A percentile compares a stretch with the other conserved stretches of the same genome.
Conservation (phyloP, 768 basidiomycete genomes). For the Rickenella mellea region DNA sequence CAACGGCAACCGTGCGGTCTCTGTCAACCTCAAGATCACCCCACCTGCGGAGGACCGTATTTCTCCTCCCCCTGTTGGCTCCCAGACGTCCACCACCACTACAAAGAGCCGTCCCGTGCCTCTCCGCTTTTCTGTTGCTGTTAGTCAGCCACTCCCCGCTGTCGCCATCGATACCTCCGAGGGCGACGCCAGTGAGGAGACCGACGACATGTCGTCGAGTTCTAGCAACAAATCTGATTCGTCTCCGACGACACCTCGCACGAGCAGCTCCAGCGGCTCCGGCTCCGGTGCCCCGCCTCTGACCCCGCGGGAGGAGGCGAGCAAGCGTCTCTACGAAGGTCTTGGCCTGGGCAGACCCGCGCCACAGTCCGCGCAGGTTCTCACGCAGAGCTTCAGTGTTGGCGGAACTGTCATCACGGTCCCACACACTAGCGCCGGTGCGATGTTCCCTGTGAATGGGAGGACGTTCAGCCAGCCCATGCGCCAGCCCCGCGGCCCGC, state of each 20-base stretch:
- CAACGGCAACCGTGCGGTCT: conserved; percentile 51
- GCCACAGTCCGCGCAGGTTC: conserved; percentile 26
- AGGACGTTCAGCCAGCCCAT: conserved; percentile 64
- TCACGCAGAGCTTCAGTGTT: conserved; percentile 20
- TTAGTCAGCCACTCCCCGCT: conserved; percentile 32
- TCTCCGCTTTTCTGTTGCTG: conserved; percentile 46
- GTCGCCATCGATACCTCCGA: conserved; percentile 44
- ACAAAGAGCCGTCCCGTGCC: conserved; percentile 52
- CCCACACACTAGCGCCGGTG: background rate
- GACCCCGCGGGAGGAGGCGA: conserved; percentile 78
- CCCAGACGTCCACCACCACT: conserved; percentile 12
- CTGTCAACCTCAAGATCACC: conserved; percentile 62
- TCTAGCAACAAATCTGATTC: conserved; percentile 51
- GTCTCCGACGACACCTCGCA: conserved; percentile 72
- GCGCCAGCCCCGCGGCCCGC: conserved; percentile 83
- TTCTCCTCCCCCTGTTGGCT: conserved; percentile 47
- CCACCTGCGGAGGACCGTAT: conserved; percentile 49
- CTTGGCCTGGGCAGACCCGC: conserved; percentile 73
- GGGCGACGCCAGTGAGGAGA: conserved; percentile 42
- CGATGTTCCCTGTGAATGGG: conserved; percentile 3
- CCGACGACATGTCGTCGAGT: conserved; percentile 49
- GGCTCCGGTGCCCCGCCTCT: conserved; percentile 41
- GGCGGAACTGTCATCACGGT: conserved; percentile 26
- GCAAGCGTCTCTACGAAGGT: conserved; percentile 83
- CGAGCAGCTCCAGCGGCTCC: conserved; percentile 44